Evolutionary conservation across 352 stramenopile species (phyloP), one percentile per base, ranked within the genome.

Genomic region (Pythium dissimile): DNA sequence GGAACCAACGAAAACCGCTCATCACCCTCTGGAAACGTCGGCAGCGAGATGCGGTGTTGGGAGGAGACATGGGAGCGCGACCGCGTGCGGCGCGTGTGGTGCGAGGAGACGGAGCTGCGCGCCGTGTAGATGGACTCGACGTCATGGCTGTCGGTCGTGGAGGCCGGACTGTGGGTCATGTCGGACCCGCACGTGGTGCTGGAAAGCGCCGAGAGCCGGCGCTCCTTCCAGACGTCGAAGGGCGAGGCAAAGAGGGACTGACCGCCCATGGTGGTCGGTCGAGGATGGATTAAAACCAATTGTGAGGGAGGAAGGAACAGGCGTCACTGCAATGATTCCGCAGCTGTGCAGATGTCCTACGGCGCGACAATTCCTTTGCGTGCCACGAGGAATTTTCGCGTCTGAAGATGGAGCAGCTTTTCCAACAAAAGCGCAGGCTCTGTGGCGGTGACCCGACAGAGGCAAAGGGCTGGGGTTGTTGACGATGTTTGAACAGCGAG

Each of bases 131-230:
- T 34, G 42, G 58, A 66, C 30, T 66, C 58, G 31, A 61, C 28
- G 44, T 60, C 59, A 35, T 57, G 50, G 26, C 35, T 57, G 44
- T 21, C 31, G 35, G 51, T 28, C 12, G 32, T 65, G 45, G 44
- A 49, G 47, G 13, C 32, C 16, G 55, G 45, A 28, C 28, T 53
- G 41, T 59, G 48, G 27, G 45, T 71, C 38, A 69, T 64, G 53
- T 51, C 70, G 28, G 75, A 77, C 49, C 63, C 81, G 56, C 64
- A 84, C 24, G 77, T 84, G 34, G 65, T 77, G 24, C 46, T 67
- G 38, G 67, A 77, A 42, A 88, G 66, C 53, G 74, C 83, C 1
- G 77, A 84, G 20, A 75, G 60, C 26, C 77, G 71, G 31, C 62
- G 62, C 41, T 80, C 71, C 44, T 80, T 80, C 56, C 56, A 64